phyloP scores from a whole-genome alignment of 306 rosid genomes.

The Cyamopsis tetragonoloba region DNA sequence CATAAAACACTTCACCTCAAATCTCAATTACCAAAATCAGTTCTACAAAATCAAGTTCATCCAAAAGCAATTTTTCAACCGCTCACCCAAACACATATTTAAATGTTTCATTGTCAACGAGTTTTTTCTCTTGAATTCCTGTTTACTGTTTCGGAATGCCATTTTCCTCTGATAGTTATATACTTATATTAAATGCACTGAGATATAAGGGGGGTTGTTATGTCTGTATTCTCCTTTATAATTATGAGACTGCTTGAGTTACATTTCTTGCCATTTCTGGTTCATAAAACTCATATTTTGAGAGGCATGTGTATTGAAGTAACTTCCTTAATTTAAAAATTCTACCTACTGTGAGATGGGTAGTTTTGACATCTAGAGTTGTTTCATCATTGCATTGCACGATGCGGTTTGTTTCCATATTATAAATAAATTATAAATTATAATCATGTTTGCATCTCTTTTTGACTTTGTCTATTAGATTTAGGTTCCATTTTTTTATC shows the following conservation, averaged over 20 bases:
- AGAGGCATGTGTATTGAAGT: slow-evolving; percentile 11
- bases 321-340: slow-evolving; percentile 18
- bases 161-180: not conserved
- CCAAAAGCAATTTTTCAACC: no score
- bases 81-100: no score
- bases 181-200: not conserved
- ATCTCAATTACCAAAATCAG: no score
- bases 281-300: not conserved
- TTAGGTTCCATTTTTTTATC: not conserved
- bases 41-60: no score
- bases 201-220: slow-evolving; percentile 8
- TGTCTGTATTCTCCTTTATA: slow-evolving; percentile 11
- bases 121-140: not conserved
- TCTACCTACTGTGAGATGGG: slow-evolving; percentile 21
- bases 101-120: not conserved
- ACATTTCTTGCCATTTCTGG: slow-evolving; percentile 13
- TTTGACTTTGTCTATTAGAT: not conserved
- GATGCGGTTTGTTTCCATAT: slow-evolving; percentile 16
- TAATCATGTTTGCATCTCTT: not conserved
- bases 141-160: slow-evolving; percentile 9
- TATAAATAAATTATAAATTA: no score
- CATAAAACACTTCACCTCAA: no score
- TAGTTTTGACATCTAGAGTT: slow-evolving; percentile 3
- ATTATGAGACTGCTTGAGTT: slow-evolving; percentile 4
- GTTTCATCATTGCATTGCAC: not conserved